Base-by-base conservation (phyloP, 805 yeast species). In the Yarrowia sp. region DNA sequence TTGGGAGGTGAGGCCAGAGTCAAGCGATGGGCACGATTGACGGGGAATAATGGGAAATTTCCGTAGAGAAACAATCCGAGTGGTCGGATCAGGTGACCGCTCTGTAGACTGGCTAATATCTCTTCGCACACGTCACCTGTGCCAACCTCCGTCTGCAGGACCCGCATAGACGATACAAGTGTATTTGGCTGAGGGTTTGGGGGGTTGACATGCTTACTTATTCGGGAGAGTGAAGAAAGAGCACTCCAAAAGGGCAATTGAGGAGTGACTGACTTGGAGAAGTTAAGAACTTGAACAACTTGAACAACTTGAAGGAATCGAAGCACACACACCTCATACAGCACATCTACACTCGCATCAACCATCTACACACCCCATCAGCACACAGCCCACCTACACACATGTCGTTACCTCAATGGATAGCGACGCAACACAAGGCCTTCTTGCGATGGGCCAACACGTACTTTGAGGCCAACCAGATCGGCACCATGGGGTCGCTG, bases 381-480 rank as follows among this genome's bases (percentile, higher is more conserved):
- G 30, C 30, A 24, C n/a, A n/a, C n/a, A n/a, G n/a, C n/a, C n/a
- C n/a, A n/a, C n/a, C n/a, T n/a, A 24, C 6, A 24, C 30, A 9
- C 42, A 63, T 47, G 67, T 70, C 58, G 17, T 71, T 73, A 85
- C 76, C 79, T 1, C 75, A 71, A 17, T 78, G 81, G 81, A 75
- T 79, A 17, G 77, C 76, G 15, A 76, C 80, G 10, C 81, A 79
- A 71, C 78, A 77, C 69, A 76, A 76, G 69, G 80, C 79, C 13
- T 79, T 79, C 53, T 39, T 77, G 53, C 73, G 81, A 43, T 79
- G 81, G 81, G 76, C 77, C 20, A 79, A 79, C 71, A 75, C 79
- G 30, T 73, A 77, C 56, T 68, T 76, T 3, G 78, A 76, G 53
- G 39, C 74, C 9, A 65, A 70, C 30, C 72, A 71, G 30, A 69